Base-by-base conservation (phyloP, 2,329 filamentous ascomycete genomes). In the Atkinsonella hypoxylon region DNA sequence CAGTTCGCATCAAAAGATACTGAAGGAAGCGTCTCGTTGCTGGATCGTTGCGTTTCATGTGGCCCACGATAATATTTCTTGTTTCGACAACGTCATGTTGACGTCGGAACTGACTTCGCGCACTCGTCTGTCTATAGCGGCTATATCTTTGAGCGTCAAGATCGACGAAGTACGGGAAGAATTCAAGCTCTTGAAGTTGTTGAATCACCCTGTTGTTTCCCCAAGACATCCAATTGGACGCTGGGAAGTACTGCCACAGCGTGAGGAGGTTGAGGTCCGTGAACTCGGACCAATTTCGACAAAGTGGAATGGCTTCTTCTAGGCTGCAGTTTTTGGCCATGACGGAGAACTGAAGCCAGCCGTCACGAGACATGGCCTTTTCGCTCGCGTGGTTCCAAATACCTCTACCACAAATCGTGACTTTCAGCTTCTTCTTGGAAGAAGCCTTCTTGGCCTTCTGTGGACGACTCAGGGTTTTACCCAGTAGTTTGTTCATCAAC, bases 341-440 rank as follows among this genome's bases (percentile, higher is more conserved):
- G 45, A 62, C 52, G 2, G 58, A 61, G 45, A 62, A 63, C n/a
- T 63, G 60, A 4, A 63, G 54, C 61, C 61, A 63, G 2, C 61
- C 59, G n/a, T 63, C 61, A 47, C 61, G 54, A 1, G 60, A 60
- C 61, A 63, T 63, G 2, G 61, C 57, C 4, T 56, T 60, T 30
- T 62, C 58, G 26, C 60, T 63, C 2, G 61, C 53, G 18, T 63
- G 58, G 26, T 62, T 59, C 58, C 61, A 63, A n/a, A 63, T 59
- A 26, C 50, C 61, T 22, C 59, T 60, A 7, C 58, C 59, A 10
- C 59, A 62, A 6, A 63, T 55, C 0, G 49, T 59, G 0, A 63
- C 55, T 20, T 59, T 61, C 6, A 53, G 51, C n/a, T 52, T 59
- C 13, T 41, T 31, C 7, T 47, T n/a, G 10, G 20, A 17, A 0